A percentile compares a stretch with the other conserved stretches of the same genome.
Evolutionary conservation across 2,329 filamentous ascomycete species (phyloP).

Genomic region (Trichoderma arundinaceum): DNA sequence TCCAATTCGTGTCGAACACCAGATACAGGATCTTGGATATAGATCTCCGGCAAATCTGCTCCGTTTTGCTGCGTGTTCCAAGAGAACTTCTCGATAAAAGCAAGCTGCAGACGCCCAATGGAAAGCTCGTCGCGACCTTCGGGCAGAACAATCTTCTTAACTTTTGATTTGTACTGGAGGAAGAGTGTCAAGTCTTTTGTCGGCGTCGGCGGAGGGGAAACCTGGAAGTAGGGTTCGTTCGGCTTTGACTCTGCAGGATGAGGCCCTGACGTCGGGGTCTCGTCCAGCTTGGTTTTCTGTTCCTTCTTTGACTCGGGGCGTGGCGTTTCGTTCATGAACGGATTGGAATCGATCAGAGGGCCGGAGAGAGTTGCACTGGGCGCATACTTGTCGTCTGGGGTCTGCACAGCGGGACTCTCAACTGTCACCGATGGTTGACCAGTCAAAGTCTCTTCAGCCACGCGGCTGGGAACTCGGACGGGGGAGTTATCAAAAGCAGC

Average conservation of each 20-base stretch:
- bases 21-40: conserved; percentile 94
- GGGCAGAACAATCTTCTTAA: conserved; percentile 91
- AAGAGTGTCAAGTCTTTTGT: conserved; percentile 93
- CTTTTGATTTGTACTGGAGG: conserved; percentile 93
- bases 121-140: conserved; percentile 86
- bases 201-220: conserved; percentile 66
- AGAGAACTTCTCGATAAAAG: conserved; percentile 98
- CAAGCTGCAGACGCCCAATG: conserved; percentile 85
- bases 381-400: conserved; percentile 68
- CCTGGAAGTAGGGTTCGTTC: conserved; percentile 60
- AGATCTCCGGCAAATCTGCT: conserved; percentile 91
- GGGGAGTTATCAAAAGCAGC: conserved; percentile 63
- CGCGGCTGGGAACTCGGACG: conserved; percentile 61
- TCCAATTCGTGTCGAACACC: conserved; percentile 97
- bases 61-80: conserved; percentile 98
- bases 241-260: conserved; percentile 52
- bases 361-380: conserved; percentile 65
- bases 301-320: conserved; percentile 33
- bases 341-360: conserved; percentile 56
- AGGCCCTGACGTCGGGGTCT: conserved; percentile 32
- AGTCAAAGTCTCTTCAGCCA: conserved; percentile 64
- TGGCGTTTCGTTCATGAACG: conserved; percentile 39
- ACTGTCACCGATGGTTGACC: conserved; percentile 37
- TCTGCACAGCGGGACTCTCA: conserved; percentile 53
- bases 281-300: conserved; percentile 37